Base-by-base conservation (phyloP, 768 basidiomycete genomes). In the Mrakia hoshinonis region DNA sequence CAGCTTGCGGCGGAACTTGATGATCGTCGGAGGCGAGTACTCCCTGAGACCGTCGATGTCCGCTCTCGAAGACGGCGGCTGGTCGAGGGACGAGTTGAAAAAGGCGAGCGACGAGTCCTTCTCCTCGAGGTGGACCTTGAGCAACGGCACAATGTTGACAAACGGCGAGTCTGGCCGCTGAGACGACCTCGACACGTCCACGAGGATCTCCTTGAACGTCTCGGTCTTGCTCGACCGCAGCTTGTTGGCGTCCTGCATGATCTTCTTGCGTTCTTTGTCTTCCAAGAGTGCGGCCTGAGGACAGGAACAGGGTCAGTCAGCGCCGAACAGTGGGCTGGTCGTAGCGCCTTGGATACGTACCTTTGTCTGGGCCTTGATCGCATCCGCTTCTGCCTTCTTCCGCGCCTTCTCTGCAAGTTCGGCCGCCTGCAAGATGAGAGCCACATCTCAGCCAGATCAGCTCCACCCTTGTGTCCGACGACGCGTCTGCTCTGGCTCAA, bases 1-100 rank as follows among this genome's bases (percentile, higher is more conserved):
- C 38, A 78, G 47, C 52, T 77, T 74, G 43, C 79, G 74, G 46
- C 75, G 75, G 75, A 79, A 77, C 12, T 75, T 74, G 38, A 79
- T 74, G 20, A 77, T 38, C 31, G 58, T 61, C 0, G 58, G 58
- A 11, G 58, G 58, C 9, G 58, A 36, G 58, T 61, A 61, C 18
- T 5, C 15, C 15, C 34, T 31, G n/a, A 5, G 11, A 24, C 20
- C 49, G 34, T 31, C 18, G 6, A 76, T 24, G 6, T n/a, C 10
- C n/a, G 11, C 29, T 6, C 31, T 29, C 0, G 10, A 7, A 36
- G 58, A 38, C 20, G 58, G 58, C 15, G 69, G 68, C 20, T 73
- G 70, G n/a, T 76, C 69, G 10, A 67, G 55, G 26, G 73, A 68
- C 9, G 66, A 4, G 3, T 77, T 62, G 43, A 74, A 74, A 11